Evolutionary conservation across 768 basidiomycete species (phyloP), one percentile per base, ranked within the genome.

Genomic region (Mrakia frigida): DNA sequence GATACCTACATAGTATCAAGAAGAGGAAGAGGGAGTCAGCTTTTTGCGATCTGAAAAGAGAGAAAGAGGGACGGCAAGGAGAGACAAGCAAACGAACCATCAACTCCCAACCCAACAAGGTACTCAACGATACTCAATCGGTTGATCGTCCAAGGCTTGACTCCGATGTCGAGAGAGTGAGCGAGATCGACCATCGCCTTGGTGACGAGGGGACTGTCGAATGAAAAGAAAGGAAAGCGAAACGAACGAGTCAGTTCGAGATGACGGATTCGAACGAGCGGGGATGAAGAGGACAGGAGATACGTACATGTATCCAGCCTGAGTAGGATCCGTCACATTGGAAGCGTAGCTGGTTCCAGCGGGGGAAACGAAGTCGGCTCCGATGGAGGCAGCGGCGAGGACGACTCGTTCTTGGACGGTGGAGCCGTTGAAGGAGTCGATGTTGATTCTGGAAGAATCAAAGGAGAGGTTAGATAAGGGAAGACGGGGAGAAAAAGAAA

Each of bases 61-160:
- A 31, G n/a, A n/a, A n/a, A 23, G 69, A 39, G 18, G 28, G 31
- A 70, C 4, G 13, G 25, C 61, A 10, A 33, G 67, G n/a, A 25
- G 25, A 6, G 41, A 25, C 3, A 69, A 35, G 41, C 46, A 10
- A 7, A 52, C 70, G 1, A 87, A 0, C 91, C 92, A 81, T 92
- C 91, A 0, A 88, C 89, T 4, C 88, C 87, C 84, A 86, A 87
- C 23, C 85, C 85, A 46, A 89, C 74, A 59, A 92, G 81, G 78
- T 89, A 85, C n/a, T 90, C 88, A 3, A 87, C 86, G 52, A 88
- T 84, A 79, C 87, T 88, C 75, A 90, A 83, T 28, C 85, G 84
- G 81, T 92, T 88, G 76, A 90, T 86, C 41, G 91, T 92, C 88
- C 89, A 93, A 9, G 91, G 90, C 77, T 89, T 88, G 63, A 93